Evolutionary conservation across 2,329 filamentous ascomycete genomes (phyloP).

Genomic region (Stemphylium beticola): DNA sequence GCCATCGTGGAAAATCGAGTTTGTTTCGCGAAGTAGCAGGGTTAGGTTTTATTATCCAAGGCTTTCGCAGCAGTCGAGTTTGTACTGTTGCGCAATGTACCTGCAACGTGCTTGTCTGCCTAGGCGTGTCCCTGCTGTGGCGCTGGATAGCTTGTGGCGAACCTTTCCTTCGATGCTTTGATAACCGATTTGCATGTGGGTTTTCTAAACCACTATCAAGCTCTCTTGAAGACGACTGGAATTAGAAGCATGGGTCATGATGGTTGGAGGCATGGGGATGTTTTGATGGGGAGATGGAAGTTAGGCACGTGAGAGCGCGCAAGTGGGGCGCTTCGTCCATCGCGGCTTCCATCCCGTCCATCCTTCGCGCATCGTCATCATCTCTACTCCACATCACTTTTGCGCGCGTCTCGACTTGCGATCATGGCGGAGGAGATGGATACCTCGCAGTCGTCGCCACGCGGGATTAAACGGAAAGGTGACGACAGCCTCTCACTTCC

Average conservation of each 20-base stretch:
- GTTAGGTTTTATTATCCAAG: background rate
- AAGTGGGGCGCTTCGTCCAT: constrained; percentile 25
- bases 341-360: constrained; percentile 6
- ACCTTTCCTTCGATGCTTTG: background rate
- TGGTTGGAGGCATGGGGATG: background rate
- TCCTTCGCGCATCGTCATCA: constrained; percentile 6
- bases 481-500: constrained; percentile 43
- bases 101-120: background rate
- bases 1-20: constrained; percentile 10
- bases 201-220: background rate
- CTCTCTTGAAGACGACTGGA: background rate
- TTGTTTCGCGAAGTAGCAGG: too few species aligned
- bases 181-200: background rate
- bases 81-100: background rate
- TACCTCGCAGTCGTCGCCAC: constrained; percentile 32
- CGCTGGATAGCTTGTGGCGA: background rate
- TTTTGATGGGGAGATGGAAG: background rate
- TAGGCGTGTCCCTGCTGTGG: background rate
- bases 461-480: constrained; percentile 46
- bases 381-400: constrained; percentile 6
- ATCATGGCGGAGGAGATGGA: constrained; percentile 44
- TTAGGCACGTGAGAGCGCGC: constrained; percentile 28
- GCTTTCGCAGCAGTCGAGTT: background rate
- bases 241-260: background rate
- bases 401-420: background rate